Percentiles rank a stretch among this genome's conserved stretches.
phyloP scores from a whole-genome alignment of 192 early-diverging fungal species.

The Umbelopsis sp. region DNA sequence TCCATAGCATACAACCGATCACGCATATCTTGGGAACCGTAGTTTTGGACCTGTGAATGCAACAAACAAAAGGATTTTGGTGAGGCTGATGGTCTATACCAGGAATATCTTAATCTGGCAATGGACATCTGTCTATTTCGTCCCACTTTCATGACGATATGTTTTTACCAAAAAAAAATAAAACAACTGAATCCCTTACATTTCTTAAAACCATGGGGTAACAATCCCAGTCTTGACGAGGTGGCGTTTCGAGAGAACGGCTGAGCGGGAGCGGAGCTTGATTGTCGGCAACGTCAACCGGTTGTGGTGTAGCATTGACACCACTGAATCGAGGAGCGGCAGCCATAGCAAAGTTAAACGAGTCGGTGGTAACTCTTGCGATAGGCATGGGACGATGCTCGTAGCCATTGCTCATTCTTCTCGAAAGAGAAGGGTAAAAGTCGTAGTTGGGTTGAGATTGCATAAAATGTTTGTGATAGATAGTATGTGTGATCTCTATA shows the following conservation, averaged over 20 bases:
- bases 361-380: not conserved
- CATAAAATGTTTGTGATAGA: conserved; percentile 33
- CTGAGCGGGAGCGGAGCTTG: not conserved
- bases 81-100: no score
- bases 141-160: no score
- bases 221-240: conserved; percentile 24
- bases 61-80: no score
- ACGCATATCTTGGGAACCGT: conserved; percentile 35
- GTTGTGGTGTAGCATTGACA: not conserved
- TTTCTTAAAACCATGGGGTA: conserved; percentile 29
- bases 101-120: no score
- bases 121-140: no score
- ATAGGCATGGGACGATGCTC: conserved; percentile 18
- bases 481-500: not conserved
- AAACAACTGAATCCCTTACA: conserved; percentile 19
- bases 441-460: conserved; percentile 27
- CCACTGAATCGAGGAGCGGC: not conserved
- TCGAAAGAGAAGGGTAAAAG: conserved; percentile 31
- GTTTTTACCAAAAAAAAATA: not conserved
- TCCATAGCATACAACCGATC: conserved; percentile 35
- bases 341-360: conserved; percentile 8
- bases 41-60: conserved; percentile 32
- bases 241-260: not conserved
- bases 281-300: not conserved
- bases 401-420: conserved; percentile 28